Percentiles rank a stretch among this genome's conserved stretches.
Evolutionary conservation across 2,329 filamentous ascomycete species (phyloP).

Genomic region (Aspergillus sp.): DNA sequence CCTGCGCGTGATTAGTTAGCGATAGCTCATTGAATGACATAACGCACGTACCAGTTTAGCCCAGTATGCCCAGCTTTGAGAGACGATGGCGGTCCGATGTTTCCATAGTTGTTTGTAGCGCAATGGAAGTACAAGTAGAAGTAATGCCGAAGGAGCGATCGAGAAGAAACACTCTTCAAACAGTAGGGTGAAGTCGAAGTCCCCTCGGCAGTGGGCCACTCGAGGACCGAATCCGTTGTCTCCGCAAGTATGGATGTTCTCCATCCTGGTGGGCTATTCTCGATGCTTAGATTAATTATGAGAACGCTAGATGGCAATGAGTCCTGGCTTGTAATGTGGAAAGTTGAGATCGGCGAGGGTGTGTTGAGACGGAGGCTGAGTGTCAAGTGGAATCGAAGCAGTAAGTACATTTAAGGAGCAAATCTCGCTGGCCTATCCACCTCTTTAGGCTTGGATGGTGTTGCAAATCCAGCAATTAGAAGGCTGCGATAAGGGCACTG

Average conservation of each 20-base stretch:
- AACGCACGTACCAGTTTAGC: not conserved
- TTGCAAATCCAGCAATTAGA: not conserved
- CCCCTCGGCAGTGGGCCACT: constrained; percentile 8
- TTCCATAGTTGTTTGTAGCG: constrained; percentile 1
- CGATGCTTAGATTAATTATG: too few relatives aligned
- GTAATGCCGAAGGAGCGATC: constrained; percentile 3
- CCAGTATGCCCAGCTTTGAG: not conserved
- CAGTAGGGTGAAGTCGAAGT: constrained; percentile 13
- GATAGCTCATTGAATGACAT: not conserved
- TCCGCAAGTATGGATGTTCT: not conserved
- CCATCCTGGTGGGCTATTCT: too few relatives aligned
- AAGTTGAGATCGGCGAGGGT: not conserved
- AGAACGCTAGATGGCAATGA: not conserved
- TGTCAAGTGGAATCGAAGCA: too few relatives aligned
- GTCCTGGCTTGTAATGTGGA: not conserved
- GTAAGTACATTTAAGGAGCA: not conserved
- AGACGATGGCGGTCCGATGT: not conserved
- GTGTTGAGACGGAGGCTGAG: not conserved
- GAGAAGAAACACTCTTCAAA: constrained; percentile 12
- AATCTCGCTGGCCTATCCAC: not conserved
- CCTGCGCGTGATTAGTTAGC: not conserved
- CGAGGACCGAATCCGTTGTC: not conserved
- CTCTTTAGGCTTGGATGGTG: too few relatives aligned
- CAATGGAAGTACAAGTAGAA: not conserved
- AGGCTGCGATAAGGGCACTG: not conserved